phyloP scores from a whole-genome alignment of 768 basidiomycete species.

The Leccinum fibrillosum region DNA sequence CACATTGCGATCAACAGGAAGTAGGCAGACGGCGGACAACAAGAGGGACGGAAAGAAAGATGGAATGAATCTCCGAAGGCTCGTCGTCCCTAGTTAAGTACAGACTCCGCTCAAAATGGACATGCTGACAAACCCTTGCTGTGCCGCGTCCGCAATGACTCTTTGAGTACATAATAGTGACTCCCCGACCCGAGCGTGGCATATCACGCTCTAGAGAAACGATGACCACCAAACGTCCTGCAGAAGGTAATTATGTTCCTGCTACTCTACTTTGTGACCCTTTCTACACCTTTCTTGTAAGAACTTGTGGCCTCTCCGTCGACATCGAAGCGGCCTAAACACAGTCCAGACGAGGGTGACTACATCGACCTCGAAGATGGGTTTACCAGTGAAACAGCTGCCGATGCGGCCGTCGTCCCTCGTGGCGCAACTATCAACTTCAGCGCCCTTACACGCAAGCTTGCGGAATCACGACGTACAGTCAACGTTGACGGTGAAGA shows the following conservation, averaged over 20 bases:
- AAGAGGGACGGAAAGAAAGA: constrained; percentile 17
- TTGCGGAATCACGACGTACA: constrained; percentile 58
- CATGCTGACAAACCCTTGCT: constrained; percentile 24
- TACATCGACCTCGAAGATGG: constrained; percentile 59
- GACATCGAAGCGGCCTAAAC: constrained; percentile 41
- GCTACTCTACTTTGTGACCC: not conserved
- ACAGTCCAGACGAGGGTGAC: constrained; percentile 50
- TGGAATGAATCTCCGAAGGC: constrained; percentile 35
- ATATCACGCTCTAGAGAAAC: not conserved
- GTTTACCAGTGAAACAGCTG: constrained; percentile 34
- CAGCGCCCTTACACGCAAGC: constrained; percentile 75
- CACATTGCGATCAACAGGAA: constrained; percentile 60
- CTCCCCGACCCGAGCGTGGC: not conserved
- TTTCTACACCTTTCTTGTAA: constrained; percentile 5
- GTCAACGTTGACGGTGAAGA: constrained; percentile 38
- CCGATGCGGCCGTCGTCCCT: constrained; percentile 50
- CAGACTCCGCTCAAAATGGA: constrained; percentile 34
- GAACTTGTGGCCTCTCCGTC: constrained; percentile 24
- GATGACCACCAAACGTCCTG: constrained; percentile 40
- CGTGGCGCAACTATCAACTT: constrained; percentile 83
- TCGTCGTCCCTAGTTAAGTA: constrained; percentile 19
- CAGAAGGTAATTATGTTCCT: constrained; percentile 33
- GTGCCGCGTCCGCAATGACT: not conserved
- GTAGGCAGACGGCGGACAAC: constrained; percentile 11
- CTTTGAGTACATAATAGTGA: too few relatives aligned